These are phyloP conservation scores for Laguncularia racemosa DNA, from an alignment of 345 rosid species.

Conservation along the genomic window DNA sequence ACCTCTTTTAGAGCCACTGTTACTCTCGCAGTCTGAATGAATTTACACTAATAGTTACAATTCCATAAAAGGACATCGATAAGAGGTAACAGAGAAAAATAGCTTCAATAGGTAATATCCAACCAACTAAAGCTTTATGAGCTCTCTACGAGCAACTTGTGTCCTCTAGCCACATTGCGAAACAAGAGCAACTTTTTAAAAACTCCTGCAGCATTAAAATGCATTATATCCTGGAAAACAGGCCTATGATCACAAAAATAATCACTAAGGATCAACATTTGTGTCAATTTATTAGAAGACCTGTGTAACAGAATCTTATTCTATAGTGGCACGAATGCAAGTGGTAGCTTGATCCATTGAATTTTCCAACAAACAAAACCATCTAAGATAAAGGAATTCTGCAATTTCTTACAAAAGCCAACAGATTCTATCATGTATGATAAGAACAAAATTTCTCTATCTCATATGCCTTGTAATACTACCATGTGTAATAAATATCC, in stretches of 20 bases:
- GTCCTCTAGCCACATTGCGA: conserved; percentile 95
- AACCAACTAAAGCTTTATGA: conserved; percentile 85
- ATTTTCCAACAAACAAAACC: conserved; percentile 5
- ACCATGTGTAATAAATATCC: too few relatives aligned
- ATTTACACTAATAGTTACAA: conserved; percentile 3
- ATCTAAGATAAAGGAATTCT: too few relatives aligned
- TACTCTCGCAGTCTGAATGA: conserved; percentile 77
- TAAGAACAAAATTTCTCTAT: too few relatives aligned
- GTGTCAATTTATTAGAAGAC: neutral
- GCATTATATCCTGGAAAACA: conserved; percentile 54
- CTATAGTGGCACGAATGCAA: neutral
- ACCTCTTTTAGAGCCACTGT: conserved; percentile 99
- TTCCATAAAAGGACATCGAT: too few relatives aligned
- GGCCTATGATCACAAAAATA: conserved; percentile 49
- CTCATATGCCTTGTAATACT: too few relatives aligned
- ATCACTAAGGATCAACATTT: neutral
- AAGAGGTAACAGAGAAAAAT: neutral
- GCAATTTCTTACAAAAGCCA: too few relatives aligned
- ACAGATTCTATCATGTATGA: too few relatives aligned
- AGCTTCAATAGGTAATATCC: conserved; percentile 11
- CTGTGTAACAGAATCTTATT: conserved; percentile 1
- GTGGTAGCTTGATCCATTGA: neutral
- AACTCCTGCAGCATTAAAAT: conserved; percentile 63
- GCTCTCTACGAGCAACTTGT: conserved; percentile 90
- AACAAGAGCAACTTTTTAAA: conserved; percentile 68